phyloP scores from a whole-genome alignment of 495 filamentous ascomycete species.

The Neurospora tetrasperma region DNA sequence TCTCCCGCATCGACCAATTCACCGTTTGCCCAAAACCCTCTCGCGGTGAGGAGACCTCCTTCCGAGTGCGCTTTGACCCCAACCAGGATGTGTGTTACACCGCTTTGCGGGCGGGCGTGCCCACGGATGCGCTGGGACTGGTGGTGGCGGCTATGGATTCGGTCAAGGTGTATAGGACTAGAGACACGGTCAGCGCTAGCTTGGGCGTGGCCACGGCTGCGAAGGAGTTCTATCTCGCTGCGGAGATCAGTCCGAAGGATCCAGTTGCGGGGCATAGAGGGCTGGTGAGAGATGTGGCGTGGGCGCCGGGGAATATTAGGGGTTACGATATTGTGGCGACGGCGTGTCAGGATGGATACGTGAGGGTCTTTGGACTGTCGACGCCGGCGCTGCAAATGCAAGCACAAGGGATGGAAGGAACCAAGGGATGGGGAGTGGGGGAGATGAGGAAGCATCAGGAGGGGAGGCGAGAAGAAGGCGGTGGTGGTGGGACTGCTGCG shows the following conservation, averaged over 20 bases:
- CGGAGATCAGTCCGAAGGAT: slow-evolving; percentile 46
- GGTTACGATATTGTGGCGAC: slow-evolving; percentile 88
- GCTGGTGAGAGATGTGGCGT: slow-evolving; percentile 82
- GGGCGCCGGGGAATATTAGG: slow-evolving; percentile 79
- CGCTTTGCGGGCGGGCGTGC: slow-evolving; percentile 64
- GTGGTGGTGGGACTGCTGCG: neutral
- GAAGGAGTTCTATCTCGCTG: slow-evolving; percentile 66
- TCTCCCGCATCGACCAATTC: slow-evolving; percentile 60
- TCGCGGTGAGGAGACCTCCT: slow-evolving; percentile 74
- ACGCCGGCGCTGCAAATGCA: slow-evolving; percentile 32
- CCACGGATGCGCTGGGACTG: slow-evolving; percentile 59
- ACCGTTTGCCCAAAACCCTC: slow-evolving; percentile 41
- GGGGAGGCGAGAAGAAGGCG: slow-evolving; percentile 18
- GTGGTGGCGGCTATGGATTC: slow-evolving; percentile 76
- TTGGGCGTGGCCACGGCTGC: slow-evolving; percentile 39
- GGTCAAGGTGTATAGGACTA: slow-evolving; percentile 69
- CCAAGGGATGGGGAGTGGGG: neutral
- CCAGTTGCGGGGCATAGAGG: slow-evolving; percentile 40
- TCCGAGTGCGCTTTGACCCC: slow-evolving; percentile 76
- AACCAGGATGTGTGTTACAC: slow-evolving; percentile 69
- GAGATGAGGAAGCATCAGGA: slow-evolving; percentile 15
- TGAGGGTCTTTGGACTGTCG: slow-evolving; percentile 74
- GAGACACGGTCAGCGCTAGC: slow-evolving; percentile 44
- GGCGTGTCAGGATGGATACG: slow-evolving; percentile 79
- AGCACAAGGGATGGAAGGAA: neutral